Percentiles rank a stretch among this genome's conserved stretches.
These are phyloP conservation scores for Curvularia sp. DNA, from an alignment of 2,329 filamentous ascomycete species.

Conservation along the genomic window DNA sequence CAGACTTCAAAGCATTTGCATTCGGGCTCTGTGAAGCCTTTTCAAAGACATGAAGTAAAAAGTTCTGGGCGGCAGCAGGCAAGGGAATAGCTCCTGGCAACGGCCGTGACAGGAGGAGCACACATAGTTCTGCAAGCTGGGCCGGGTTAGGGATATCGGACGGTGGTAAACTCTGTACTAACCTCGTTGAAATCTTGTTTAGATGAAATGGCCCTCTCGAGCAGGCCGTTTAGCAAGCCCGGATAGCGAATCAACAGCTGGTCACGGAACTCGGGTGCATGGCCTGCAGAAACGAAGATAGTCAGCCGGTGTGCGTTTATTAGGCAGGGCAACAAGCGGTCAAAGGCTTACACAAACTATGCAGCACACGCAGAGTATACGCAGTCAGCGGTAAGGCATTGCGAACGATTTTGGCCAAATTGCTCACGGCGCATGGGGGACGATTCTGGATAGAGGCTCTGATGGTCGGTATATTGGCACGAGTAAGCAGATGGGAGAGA, in stretches of 20 bases:
- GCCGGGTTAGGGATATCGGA: slow-evolving; percentile 3
- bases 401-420: slow-evolving; percentile 53
- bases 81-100: slow-evolving; percentile 41
- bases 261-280: slow-evolving; percentile 42
- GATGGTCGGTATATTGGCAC: slow-evolving; percentile 48
- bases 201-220: slow-evolving; percentile 43
- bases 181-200: slow-evolving; percentile 42
- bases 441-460: slow-evolving; percentile 54
- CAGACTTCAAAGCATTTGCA: slow-evolving; percentile 33
- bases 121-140: slow-evolving; percentile 41
- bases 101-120: slow-evolving; percentile 42
- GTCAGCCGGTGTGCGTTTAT: slow-evolving; percentile 22
- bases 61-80: slow-evolving; percentile 43
- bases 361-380: slow-evolving; percentile 59
- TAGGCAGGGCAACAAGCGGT: not conserved
- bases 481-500: slow-evolving; percentile 45
- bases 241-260: slow-evolving; percentile 41
- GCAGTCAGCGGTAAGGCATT: slow-evolving; percentile 60
- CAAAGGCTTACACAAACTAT: slow-evolving; percentile 54
- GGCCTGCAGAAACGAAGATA: slow-evolving; percentile 34
- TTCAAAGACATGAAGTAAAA: slow-evolving; percentile 46
- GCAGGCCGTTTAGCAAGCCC: slow-evolving; percentile 41
- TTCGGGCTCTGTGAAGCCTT: slow-evolving; percentile 32
- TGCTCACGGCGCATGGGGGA: slow-evolving; percentile 58
- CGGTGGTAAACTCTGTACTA: slow-evolving; percentile 8